These are phyloP conservation scores for Komagataella phaffii DNA, from an alignment of 805 yeast species.

Conservation along the genomic window DNA sequence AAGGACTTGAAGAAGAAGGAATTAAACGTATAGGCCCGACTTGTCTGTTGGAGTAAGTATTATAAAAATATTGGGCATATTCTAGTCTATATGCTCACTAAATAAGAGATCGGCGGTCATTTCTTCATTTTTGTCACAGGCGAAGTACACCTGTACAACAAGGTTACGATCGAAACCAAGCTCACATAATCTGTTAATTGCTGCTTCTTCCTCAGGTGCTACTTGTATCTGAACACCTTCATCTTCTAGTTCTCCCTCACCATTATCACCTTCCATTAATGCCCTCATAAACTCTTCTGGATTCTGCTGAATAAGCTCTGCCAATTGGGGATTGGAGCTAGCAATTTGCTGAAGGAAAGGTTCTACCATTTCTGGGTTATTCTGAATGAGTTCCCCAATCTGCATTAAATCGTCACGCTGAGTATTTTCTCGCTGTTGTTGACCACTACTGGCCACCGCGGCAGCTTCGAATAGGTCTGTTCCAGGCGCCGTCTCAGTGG, in stretches of 20 bases:
- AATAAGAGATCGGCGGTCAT: constrained; percentile 88
- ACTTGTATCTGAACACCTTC: constrained; percentile 42
- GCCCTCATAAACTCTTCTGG: constrained; percentile 83
- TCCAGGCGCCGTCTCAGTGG: constrained; percentile 8
- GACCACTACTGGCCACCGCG: constrained; percentile 19
- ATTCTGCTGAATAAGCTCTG: constrained; percentile 63
- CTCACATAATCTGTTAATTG: constrained; percentile 83
- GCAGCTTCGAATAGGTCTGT: constrained; percentile 46
- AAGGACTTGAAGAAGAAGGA: too few species aligned
- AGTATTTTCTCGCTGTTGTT: constrained; percentile 11
- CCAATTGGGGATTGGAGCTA: constrained; percentile 72
- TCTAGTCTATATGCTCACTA: constrained; percentile 31
- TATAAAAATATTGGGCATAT: not conserved
- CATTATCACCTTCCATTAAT: constrained; percentile 45
- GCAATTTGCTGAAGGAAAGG: constrained; percentile 74
- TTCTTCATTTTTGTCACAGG: constrained; percentile 96
- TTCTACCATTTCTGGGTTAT: constrained; percentile 82
- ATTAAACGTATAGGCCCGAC: too few species aligned
- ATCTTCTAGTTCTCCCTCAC: constrained; percentile 26
- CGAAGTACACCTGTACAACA: constrained; percentile 90
- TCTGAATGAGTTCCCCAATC: constrained; percentile 65
- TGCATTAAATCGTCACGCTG: constrained; percentile 28
- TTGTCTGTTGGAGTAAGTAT: not conserved
- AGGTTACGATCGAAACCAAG: constrained; percentile 82
- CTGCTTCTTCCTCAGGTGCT: constrained; percentile 75